Percentiles rank a stretch among this genome's conserved stretches.
These are phyloP conservation scores for Neocatenulostroma microsporum DNA, from an alignment of 2,329 filamentous ascomycete genomes.

Conservation along the genomic window DNA sequence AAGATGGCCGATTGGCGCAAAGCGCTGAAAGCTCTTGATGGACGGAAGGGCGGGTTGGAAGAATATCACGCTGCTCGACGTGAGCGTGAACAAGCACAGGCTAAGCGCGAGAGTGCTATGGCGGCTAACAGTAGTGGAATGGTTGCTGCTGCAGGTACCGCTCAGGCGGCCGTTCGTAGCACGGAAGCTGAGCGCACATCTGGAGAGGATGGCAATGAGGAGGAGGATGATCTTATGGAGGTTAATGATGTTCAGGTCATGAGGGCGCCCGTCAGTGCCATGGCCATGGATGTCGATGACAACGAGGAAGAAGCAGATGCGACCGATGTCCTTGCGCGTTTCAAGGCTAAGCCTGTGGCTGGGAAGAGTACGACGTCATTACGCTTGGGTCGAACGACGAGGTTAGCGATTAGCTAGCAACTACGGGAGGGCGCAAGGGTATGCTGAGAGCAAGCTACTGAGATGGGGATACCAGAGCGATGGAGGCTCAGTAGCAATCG, in stretches of 20 bases:
- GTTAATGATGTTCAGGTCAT: neutral
- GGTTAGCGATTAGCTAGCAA: too few species aligned
- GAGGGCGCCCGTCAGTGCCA: neutral
- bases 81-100: slow-evolving; percentile 12
- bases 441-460: too few species aligned
- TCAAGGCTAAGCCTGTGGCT: slow-evolving; percentile 3
- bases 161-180: neutral
- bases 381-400: too few species aligned
- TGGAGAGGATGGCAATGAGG: neutral
- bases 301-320: neutral
- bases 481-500: too few species aligned
- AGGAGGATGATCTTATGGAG: slow-evolving; percentile 6
- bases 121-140: slow-evolving; percentile 6
- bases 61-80: slow-evolving; percentile 20
- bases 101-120: slow-evolving; percentile 5
- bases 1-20: slow-evolving; percentile 20
- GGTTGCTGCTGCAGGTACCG: too few species aligned
- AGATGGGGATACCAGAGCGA: too few species aligned
- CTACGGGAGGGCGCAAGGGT: too few species aligned
- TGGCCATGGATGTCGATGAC: slow-evolving; percentile 2
- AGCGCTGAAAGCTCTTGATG: slow-evolving; percentile 23
- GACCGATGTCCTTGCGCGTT: neutral
- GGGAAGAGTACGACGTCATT: too few species aligned
- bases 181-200: neutral
- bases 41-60: slow-evolving; percentile 18